Evolutionary conservation across 2,329 filamentous ascomycete species (phyloP), one percentile per base, ranked within the genome.

Genomic region (Ceratocystis huliohia): DNA sequence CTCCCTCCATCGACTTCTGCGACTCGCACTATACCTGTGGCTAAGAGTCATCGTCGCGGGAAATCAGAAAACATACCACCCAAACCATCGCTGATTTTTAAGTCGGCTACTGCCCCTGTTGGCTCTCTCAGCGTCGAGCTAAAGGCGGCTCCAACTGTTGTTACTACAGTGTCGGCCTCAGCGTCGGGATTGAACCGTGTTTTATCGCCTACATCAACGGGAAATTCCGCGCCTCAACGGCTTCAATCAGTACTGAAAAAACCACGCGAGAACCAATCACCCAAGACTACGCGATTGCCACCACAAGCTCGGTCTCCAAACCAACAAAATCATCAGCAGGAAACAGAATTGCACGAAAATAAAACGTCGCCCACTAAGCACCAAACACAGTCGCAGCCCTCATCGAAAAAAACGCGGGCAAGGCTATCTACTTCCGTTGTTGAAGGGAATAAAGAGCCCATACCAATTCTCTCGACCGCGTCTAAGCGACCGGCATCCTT

Each of bases 1-100:
- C 41, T 75, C 68, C 76, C 75, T 46, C 76, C 75, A 20, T 76
- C 77, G 68, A 76, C 77, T 69, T 73, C 77, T 69, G 76, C 76
- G 71, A 75, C 76, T 70, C 71, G 70, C 48, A 62, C 62, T 41
- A 64, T 66, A 25, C 33, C 48, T 70, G 68, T 70, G 71, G 73
- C 71, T 68, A 69, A 69, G 65, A 69, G 69, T 57, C 66, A 69
- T 65, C 66, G 45, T 62, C 57, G 65, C 65, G 50, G 65, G 50
- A 64, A 65, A 20, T 67, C 66, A 17, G 66, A 67, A 33, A 67
- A 67, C 44, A 63, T 65, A n/a, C 66, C 66, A 56, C 63, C 63
- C 2, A 67, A 67, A 30, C 44, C 37, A 17, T 57, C 66, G 4
- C 33, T 45, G 30, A 15, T 67, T 28, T 30, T 63, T 13, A 65